phyloP scores from a whole-genome alignment of 2,329 filamentous ascomycete genomes.

The Aphanocladium album region DNA sequence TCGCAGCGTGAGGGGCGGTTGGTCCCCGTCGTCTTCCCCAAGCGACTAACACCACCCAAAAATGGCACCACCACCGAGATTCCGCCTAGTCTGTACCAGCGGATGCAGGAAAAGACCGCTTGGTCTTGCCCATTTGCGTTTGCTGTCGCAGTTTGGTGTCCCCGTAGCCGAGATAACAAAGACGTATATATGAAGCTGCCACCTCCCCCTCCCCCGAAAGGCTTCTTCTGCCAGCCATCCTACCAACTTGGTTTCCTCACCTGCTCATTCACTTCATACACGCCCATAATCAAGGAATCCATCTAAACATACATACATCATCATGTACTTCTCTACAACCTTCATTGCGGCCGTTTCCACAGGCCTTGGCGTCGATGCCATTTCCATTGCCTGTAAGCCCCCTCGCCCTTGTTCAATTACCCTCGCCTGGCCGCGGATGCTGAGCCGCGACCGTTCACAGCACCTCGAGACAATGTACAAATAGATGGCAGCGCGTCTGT shows the following conservation, averaged over 20 bases:
- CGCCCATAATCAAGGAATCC: not conserved
- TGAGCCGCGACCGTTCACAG: not conserved
- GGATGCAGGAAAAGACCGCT: not conserved
- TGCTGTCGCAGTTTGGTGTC: not conserved
- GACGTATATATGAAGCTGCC: not conserved
- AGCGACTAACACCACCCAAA: not conserved
- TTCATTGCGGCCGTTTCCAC: conserved; percentile 5
- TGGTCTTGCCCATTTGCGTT: conserved; percentile 2
- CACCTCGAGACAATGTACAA: conserved; percentile 5
- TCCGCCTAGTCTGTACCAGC: not conserved
- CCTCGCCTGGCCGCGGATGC: not conserved
- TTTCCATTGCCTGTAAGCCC: not conserved
- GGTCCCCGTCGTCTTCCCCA: not conserved
- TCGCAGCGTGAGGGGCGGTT: not conserved
- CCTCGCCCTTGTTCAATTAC: not conserved
- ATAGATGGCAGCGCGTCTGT: not conserved
- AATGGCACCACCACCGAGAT: not conserved
- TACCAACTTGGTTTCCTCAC: not conserved
- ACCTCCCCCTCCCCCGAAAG: not conserved
- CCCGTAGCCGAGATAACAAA: not conserved
- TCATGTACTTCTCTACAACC: conserved; percentile 9
- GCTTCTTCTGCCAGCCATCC: not conserved
- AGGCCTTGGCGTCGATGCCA: conserved; percentile 1
- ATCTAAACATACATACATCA: not conserved
- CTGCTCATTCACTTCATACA: not conserved